Evolutionary conservation across 2,329 filamentous ascomycete genomes (phyloP).

Genomic region (Plectosphaerella plurivora): DNA sequence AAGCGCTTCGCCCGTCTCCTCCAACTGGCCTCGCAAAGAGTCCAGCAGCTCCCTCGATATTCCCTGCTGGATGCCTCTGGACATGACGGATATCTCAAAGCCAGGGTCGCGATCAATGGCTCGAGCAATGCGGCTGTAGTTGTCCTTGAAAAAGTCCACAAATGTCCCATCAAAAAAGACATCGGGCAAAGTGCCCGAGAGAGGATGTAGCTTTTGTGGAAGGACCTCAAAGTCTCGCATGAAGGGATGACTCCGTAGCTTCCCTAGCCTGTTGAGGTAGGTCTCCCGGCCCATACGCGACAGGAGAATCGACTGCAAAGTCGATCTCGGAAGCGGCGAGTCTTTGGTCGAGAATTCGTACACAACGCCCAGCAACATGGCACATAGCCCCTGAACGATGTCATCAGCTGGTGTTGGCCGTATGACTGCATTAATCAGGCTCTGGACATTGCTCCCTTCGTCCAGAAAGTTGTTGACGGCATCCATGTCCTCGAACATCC

Average conservation of each 20-base stretch:
- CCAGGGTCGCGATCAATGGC: slow-evolving; percentile 89
- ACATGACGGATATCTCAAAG: slow-evolving; percentile 75
- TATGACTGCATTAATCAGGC: slow-evolving; percentile 67
- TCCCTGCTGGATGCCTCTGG: slow-evolving; percentile 78
- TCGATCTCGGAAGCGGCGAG: slow-evolving; percentile 79
- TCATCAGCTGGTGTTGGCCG: slow-evolving; percentile 56
- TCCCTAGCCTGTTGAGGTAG: slow-evolving; percentile 77
- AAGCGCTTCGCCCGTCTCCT: slow-evolving; percentile 59
- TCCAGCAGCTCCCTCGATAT: slow-evolving; percentile 94
- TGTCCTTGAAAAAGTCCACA: slow-evolving; percentile 93
- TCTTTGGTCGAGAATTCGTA: slow-evolving; percentile 99
- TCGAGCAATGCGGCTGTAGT: slow-evolving; percentile 78
- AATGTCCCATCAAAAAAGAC: slow-evolving; percentile 84
- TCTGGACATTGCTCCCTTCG: slow-evolving; percentile 90
- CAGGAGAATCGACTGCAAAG: slow-evolving; percentile 72
- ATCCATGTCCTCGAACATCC: slow-evolving; percentile 88
- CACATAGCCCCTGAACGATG: slow-evolving; percentile 76
- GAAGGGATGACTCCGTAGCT: slow-evolving; percentile 70
- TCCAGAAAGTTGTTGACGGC: slow-evolving; percentile 89
- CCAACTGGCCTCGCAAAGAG: slow-evolving; percentile 70
- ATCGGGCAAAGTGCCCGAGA: slow-evolving; percentile 58
- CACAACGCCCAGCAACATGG: slow-evolving; percentile 77
- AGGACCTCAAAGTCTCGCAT: slow-evolving; percentile 88
- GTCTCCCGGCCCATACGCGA: slow-evolving; percentile 78
- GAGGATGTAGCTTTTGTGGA: slow-evolving; percentile 59